A percentile compares a stretch with the other conserved stretches of the same genome.
Evolutionary conservation across 345 rosid genomes (phyloP).

Genomic region (Eucalyptus marginata): DNA sequence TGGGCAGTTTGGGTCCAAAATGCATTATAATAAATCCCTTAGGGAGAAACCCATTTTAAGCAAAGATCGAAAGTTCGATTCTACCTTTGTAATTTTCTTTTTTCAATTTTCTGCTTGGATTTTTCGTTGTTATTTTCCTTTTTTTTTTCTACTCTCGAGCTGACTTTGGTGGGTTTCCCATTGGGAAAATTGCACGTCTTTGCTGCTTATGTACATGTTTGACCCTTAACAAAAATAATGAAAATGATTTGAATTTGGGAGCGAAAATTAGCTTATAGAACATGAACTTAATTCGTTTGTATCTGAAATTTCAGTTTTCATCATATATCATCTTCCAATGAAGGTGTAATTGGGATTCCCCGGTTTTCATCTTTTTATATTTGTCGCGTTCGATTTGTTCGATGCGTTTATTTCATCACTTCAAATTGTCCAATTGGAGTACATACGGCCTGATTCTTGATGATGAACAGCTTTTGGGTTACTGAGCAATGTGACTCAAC

Average conservation of each 20-base stretch:
- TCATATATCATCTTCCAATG: neutral
- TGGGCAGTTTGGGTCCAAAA: conserved; percentile 35
- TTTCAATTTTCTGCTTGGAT: neutral
- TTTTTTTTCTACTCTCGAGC: neutral
- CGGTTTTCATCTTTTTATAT: accelerated
- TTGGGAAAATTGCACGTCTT: neutral
- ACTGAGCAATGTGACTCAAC: neutral
- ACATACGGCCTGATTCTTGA: neutral
- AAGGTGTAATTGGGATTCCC: neutral
- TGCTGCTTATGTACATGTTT: neutral
- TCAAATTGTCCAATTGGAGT: neutral
- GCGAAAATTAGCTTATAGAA: neutral
- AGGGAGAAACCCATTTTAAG: neutral
- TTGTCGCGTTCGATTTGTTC: neutral
- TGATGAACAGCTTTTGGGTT: neutral
- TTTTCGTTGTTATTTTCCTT: neutral
- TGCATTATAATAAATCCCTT: neutral
- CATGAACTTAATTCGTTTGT: neutral
- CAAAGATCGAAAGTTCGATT: neutral
- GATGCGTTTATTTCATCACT: neutral
- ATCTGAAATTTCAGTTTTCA: neutral
- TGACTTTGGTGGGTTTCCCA: neutral
- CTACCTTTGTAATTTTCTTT: neutral
- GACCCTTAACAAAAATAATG: neutral
- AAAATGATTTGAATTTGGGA: neutral